A percentile compares a stretch with the other conserved stretches of the same genome.
These are phyloP conservation scores for Leptographium wingfieldii DNA, from an alignment of 2,329 filamentous ascomycete species.

Conservation along the genomic window DNA sequence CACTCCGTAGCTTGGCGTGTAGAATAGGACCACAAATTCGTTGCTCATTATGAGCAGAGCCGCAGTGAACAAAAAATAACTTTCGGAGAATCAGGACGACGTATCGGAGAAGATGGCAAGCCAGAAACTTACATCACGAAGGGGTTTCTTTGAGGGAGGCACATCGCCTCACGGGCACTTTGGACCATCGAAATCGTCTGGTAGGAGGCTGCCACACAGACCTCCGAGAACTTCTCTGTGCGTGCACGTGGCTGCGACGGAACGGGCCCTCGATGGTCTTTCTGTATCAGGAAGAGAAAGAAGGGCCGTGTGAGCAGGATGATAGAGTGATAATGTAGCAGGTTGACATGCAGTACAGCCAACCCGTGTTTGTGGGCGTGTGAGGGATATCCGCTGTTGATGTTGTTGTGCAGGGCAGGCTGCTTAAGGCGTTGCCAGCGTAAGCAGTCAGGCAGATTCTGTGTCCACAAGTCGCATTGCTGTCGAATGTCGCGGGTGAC, in stretches of 20 bases:
- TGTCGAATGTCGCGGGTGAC: slow-evolving; percentile 45
- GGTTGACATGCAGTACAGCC: slow-evolving; percentile 47
- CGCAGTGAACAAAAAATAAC: slow-evolving; percentile 44
- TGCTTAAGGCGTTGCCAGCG: slow-evolving; percentile 29
- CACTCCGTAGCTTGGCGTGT: slow-evolving; percentile 27
- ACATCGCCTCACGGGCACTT: slow-evolving; percentile 27
- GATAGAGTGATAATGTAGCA: slow-evolving; percentile 50
- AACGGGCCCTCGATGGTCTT: slow-evolving; percentile 3
- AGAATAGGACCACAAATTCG: slow-evolving; percentile 38
- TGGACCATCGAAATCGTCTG: slow-evolving; percentile 36
- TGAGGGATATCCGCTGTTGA: neutral
- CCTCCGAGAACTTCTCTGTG: slow-evolving; percentile 29
- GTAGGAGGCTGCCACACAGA: slow-evolving; percentile 37
- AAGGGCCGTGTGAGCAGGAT: slow-evolving; percentile 53
- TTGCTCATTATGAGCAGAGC: slow-evolving; percentile 43
- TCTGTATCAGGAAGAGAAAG: slow-evolving; percentile 43
- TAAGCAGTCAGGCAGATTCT: slow-evolving; percentile 32
- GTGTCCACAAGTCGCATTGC: slow-evolving; percentile 38
- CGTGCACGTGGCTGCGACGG: slow-evolving; percentile 20
- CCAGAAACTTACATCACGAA: slow-evolving; percentile 38
- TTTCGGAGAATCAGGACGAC: slow-evolving; percentile 16
- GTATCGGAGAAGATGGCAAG: neutral
- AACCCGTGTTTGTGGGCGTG: slow-evolving; percentile 31
- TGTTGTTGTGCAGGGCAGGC: neutral
- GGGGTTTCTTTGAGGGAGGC: slow-evolving; percentile 39